Evolutionary conservation across 768 basidiomycete species (phyloP), one percentile per base, ranked within the genome.

Genomic region (Boletales sp.): DNA sequence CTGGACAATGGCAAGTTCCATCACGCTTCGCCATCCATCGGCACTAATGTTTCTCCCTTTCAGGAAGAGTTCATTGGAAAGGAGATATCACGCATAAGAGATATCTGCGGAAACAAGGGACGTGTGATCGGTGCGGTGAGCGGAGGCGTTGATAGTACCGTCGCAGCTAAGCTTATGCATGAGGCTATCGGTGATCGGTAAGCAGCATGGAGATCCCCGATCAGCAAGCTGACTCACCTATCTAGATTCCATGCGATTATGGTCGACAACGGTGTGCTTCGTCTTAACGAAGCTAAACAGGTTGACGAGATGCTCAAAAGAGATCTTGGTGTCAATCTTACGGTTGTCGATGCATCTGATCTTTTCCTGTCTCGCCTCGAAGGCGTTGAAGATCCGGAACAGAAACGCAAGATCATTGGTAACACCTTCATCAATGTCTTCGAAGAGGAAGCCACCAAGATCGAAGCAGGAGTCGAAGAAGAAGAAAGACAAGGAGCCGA

Each of bases 391-490:
- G 97, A 99, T 67, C 97, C 97, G 0, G 97, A 99, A 69, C 77
- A 85, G 69, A 99, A 98, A 70, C 85, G 97, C 47, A 97, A 93
- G 72, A 94, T 99, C 58, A 98, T 98, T 60, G 97, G 97, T 3
- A 97, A 97, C 74, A 97, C 94, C 3, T 99, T 99, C 66, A 97
- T 99, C 72, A 84, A 97, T 65, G 85, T 98, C 6, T 99, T 99
- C 60, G 95, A 98, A 68, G 83, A 76, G n/a, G 90, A 98, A 67
- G 97, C 95, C 3, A 72, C 82, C 48, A 91, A 89, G 72, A 82
- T 97, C 43, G 94, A 97, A 67, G 82, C 83, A 4, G 77, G 71
- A 8, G 91, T 90, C 3, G 87, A 87, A 62, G 81, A 80, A 58
- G 89, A 92, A 54, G 90, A 84, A 58, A 74, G 76, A 52, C 62